Evolutionary conservation across 2,329 filamentous ascomycete genomes (phyloP), one percentile per base, ranked within the genome.

Genomic region (Aspergillus fumigatiaffinis): DNA sequence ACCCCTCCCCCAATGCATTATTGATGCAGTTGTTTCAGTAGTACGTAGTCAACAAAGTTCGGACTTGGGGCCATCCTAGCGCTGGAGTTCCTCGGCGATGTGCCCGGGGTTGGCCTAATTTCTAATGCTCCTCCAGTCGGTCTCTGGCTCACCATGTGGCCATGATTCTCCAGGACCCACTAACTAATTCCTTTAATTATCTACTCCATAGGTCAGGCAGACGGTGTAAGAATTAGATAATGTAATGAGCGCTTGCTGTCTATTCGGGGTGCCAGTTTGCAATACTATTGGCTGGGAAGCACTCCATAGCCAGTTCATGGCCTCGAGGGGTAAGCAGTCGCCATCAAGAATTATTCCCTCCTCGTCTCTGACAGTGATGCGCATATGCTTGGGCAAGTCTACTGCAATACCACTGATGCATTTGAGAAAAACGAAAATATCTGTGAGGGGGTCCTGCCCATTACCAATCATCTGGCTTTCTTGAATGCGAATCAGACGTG

Each of bases 131-230:
- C 28, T 51, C 28, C 49, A 20, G 50, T 44, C 46, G 48, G 48
- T 53, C 42, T 54, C 51, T 49, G 41, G 32, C 50, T 48, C 51
- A 56, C 63, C 63, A 65, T 63, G 63, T 65, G 63, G 63, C 52
- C 54, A 53, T 53, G 55, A 42, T 53, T 41, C 56, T 52, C 61
- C 57, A 59, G 55, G 61, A 51, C 59, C 60, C 63, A 61, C 58
- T 52, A 28, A 50, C 32, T 61, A 50, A 51, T 55, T 26, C 26
- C 17, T 21, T 29, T 29, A 41, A 44, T 38, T 52, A 20, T 38
- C 46, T 51, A 48, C 32, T 17, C 12, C 12, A 35, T 35, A 35
- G 23, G 44, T 58, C 57, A 44, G 49, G 42, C 29, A 26, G 26
- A 17, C 14, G 14, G 32, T 38, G 32, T 38, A 38, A 38, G 32